Conservation (phyloP, 208 protist species). For the Vickermania ingenoplastis region DNA sequence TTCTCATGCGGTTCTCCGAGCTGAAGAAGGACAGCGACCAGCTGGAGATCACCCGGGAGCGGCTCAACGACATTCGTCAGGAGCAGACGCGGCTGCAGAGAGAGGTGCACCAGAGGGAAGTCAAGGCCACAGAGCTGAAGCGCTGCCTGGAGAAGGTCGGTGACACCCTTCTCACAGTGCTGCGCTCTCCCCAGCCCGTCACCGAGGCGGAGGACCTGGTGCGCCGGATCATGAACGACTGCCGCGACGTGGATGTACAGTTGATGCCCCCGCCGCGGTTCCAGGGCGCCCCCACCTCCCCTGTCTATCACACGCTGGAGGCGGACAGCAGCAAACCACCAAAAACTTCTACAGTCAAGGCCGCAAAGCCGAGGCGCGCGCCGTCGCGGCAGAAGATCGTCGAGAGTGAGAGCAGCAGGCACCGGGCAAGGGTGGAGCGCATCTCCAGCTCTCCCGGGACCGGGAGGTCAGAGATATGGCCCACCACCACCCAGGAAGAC, state of each 20-base stretch:
- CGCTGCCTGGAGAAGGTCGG: not conserved
- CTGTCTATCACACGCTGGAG: not conserved
- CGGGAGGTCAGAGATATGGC: too few relatives aligned
- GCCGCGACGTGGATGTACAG: not conserved
- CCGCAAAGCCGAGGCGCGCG: not conserved
- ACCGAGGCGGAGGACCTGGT: not conserved
- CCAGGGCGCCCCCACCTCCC: not conserved
- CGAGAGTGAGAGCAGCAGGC: not conserved
- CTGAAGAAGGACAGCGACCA: slow-evolving; percentile 62
- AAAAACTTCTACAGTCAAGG: not conserved
- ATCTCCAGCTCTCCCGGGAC: not conserved
- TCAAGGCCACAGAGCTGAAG: not conserved
- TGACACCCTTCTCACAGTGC: not conserved
- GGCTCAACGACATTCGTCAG: slow-evolving; percentile 9
- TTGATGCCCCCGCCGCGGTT: not conserved
- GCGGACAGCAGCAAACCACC: not conserved
- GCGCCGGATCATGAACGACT: not conserved
- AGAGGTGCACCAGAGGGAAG: not conserved
- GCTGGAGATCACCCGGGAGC: slow-evolving; percentile 9
- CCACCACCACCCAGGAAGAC: not conserved
- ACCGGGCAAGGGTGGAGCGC: not conserved
- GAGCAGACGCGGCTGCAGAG: slow-evolving; percentile 9
- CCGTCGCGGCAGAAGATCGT: not conserved
- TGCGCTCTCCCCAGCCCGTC: not conserved
- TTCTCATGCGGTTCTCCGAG: slow-evolving; percentile 69